Evolutionary conservation across 306 rosid species (phyloP), one percentile per base, ranked within the genome.

Genomic region (Dicorynia guianensis): DNA sequence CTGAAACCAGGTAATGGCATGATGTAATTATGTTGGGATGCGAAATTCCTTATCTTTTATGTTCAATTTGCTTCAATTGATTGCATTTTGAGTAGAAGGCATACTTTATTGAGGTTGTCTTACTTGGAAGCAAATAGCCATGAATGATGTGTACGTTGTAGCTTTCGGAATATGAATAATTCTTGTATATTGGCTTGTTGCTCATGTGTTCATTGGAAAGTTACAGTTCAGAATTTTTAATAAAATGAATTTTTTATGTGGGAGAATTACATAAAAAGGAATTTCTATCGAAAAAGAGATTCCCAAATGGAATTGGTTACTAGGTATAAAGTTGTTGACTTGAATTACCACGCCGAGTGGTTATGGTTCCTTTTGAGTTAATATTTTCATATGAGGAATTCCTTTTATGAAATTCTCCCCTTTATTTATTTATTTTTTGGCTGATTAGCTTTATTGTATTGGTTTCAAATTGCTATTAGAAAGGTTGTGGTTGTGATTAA

Each of bases 1-100:
- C 50, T 80, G 47, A 80, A 35, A 11, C 66, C 4, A 15, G 79
- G 75, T 73, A 73, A 73, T 35, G 58, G 2, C 30, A 33, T 78
- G 14, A 4, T 1, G 38, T 78, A 13, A 30, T 39, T 14, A 0
- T 14, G 17, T 69, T 3, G 2, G 6, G 59, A 19, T 74, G 49
- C 17, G 50, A 36, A 36, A 63, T 50, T 74, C 52, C 11, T 14
- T 38, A 6, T 5, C 11, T 4, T 11, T 15, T 34, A 10, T 30
- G 8, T 46, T 14, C 14, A 58, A n/a, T 54, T 54, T 53, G n/a
- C 36, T 46, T 12, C 38, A 62, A 56, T 7, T 13, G 55, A 30
- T 52, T 63, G 36, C 12, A 18, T 48, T 40, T 9, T 15, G 10
- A 49, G 30, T 66, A 59, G 54, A 46, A 57, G 69, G 58, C 8